Evolutionary conservation across 306 rosid genomes (phyloP), one percentile per base, ranked within the genome.

Genomic region (Cucurbita maxima): DNA sequence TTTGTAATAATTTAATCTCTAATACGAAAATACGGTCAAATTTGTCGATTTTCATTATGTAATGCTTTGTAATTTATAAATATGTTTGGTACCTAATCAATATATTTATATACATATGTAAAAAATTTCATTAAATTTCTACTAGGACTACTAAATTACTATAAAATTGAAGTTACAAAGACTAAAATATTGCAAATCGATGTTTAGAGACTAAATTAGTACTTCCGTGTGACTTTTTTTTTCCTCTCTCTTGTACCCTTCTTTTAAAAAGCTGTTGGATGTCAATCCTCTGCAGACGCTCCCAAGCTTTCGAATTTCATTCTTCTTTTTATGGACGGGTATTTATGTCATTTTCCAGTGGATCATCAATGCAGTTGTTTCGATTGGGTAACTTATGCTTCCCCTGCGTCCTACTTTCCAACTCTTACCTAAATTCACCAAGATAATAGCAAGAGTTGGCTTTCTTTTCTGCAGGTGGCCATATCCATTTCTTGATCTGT

Each of bases 401-500:
- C 25, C 44, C 51, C 53, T 38, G 50, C 5, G 8, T 16, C 30
- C 41, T 59, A 20, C n/a, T 58, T 37, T 44, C 69, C 43, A 74
- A 40, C 41, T 58, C 9, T 54, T 52, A 5, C 14, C 56, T 53
- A 7, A 16, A 34, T 47, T 40, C 74, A 75, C 36, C 54, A 43
- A 78, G 71, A 6, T 44, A 60, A 20, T 15, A 12, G 41, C 80
- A 60, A 74, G 18, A 19, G 45, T 74, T 67, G 60, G 63, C 51
- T 72, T 85, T 82, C 59, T 76, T 72, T 85, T 80, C 59, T 76
- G 38, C 86, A 90, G 98, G 88, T 88, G 96, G 96, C 96, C 96
- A 30, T 88, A 90, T 80, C 96, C 96, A 22, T 87, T 90, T 82
- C 96, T 92, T 70, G 90, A 90, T 83, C 79, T 87, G 84, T 83